phyloP scores from a whole-genome alignment of 305 asterid species.

The Fraxinus xanthoxyloides region DNA sequence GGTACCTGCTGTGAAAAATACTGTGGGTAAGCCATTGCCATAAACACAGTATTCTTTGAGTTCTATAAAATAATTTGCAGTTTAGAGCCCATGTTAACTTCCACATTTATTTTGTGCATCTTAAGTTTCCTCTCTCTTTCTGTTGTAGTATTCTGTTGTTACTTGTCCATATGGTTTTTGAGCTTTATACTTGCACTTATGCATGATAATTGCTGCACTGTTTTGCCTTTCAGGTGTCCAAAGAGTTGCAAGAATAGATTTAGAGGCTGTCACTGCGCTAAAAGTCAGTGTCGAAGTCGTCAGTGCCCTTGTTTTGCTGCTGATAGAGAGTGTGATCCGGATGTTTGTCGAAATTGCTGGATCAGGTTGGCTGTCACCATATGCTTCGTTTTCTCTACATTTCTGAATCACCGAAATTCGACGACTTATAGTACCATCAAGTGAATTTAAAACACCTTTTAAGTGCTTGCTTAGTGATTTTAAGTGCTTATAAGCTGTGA shows the following conservation, averaged over 20 bases:
- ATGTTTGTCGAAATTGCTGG: slow-evolving; percentile 98
- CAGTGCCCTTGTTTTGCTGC: slow-evolving; percentile 99
- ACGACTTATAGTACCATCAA: background rate
- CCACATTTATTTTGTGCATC: slow-evolving; percentile 9
- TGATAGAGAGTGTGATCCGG: slow-evolving; percentile 94
- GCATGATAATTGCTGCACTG: slow-evolving; percentile 16
- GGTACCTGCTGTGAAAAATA: slow-evolving; percentile 94
- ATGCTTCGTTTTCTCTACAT: slow-evolving; percentile 13
- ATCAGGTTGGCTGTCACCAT: slow-evolving; percentile 59
- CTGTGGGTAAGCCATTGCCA: slow-evolving; percentile 71
- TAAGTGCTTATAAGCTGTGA: background rate
- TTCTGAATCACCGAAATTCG: background rate
- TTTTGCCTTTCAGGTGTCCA: slow-evolving; percentile 62
- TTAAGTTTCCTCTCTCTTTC: slow-evolving; percentile 3
- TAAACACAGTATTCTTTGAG: background rate
- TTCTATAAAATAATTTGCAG: slow-evolving; percentile 5
- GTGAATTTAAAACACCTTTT: slow-evolving; percentile 13
- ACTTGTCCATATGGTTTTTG: slow-evolving; percentile 14
- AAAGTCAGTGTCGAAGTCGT: slow-evolving; percentile 98
- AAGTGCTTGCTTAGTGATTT: background rate
- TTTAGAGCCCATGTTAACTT: background rate
- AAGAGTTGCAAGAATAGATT: slow-evolving; percentile 92
- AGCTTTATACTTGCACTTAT: background rate
- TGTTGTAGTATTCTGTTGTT: slow-evolving; percentile 3
- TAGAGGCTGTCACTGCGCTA: slow-evolving; percentile 97